phyloP scores from a whole-genome alignment of 306 rosid species.

The Fragaria nilgerrensis region DNA sequence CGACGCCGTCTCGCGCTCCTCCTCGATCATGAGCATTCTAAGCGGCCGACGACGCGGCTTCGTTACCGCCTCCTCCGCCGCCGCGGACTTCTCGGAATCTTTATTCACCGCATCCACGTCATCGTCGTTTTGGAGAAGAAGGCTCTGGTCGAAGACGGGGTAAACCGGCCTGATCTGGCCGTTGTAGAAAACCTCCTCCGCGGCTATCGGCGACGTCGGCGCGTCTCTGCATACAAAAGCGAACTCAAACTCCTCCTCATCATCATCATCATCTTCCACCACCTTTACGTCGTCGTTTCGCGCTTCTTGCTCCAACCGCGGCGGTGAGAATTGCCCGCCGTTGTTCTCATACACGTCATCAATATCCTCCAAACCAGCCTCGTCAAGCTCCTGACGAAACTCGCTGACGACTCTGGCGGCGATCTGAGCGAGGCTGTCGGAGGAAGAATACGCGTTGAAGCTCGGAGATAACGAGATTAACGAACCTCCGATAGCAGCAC shows the following conservation, averaged over 20 bases:
- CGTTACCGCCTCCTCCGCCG: background rate
- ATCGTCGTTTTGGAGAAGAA: constrained; percentile 20
- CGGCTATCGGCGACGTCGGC: constrained; percentile 51
- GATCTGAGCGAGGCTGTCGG: constrained; percentile 54
- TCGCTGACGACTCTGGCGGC: constrained; percentile 71
- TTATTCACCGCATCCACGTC: background rate
- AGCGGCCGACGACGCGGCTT: constrained; percentile 50
- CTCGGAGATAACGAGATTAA: constrained; percentile 58
- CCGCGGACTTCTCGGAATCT: background rate
- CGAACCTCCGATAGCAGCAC: constrained; percentile 26
- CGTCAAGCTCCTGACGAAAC: constrained; percentile 33
- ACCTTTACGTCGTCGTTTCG: background rate
- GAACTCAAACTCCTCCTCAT: constrained; percentile 60
- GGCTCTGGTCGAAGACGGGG: constrained; percentile 50
- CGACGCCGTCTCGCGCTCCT: constrained; percentile 58
- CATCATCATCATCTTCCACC: background rate
- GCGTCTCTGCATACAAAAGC: constrained; percentile 35
- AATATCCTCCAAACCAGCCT: background rate
- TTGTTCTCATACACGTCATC: background rate
- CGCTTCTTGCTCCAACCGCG: background rate
- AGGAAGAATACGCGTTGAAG: constrained; percentile 59
- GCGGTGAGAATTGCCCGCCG: background rate
- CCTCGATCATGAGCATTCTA: constrained; percentile 71
- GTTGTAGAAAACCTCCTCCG: constrained; percentile 78
- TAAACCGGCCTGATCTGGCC: constrained; percentile 73